These are phyloP conservation scores for Zasmidium citrigriseum DNA, from an alignment of 2,329 filamentous ascomycete species.

Conservation along the genomic window DNA sequence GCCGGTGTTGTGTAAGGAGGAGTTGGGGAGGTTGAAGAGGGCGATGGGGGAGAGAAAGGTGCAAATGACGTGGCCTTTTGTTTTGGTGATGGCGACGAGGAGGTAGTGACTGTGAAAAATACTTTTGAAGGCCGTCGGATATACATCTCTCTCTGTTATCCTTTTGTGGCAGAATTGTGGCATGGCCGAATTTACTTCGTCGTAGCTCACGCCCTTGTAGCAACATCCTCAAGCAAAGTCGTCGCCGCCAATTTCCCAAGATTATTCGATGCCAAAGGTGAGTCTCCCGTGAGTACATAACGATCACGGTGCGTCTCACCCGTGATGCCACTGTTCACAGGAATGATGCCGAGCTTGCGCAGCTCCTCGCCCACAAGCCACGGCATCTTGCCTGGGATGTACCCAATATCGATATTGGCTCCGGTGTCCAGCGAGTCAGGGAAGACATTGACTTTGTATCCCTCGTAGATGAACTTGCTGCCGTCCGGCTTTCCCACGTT, in stretches of 20 bases:
- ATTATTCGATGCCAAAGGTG: conserved; percentile 25
- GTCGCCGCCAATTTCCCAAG: conserved; percentile 22
- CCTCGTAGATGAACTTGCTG: conserved; percentile 10
- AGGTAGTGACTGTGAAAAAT: no score
- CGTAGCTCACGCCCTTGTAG: background rate
- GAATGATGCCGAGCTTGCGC: conserved; percentile 17
- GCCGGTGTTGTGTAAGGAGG: background rate
- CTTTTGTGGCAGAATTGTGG: no score
- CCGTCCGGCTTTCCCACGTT: conserved; percentile 17
- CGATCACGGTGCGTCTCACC: conserved; percentile 22
- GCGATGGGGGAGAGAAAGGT: conserved; percentile 7
- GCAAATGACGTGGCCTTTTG: conserved; percentile 6
- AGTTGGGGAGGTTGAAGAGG: conserved; percentile 6
- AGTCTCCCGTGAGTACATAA: conserved; percentile 23
- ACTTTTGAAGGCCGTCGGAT: no score
- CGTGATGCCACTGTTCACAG: conserved; percentile 20
- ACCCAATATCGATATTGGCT: conserved; percentile 25
- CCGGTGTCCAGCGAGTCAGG: conserved; percentile 21
- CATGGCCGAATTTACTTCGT: no score
- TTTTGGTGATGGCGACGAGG: conserved; percentile 14
- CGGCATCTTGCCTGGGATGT: conserved; percentile 26
- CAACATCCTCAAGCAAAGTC: conserved; percentile 19
- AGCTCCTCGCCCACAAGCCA: conserved; percentile 25
- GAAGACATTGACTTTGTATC: conserved; percentile 21
- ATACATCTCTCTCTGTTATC: no score